Percentiles rank a stretch among this genome's conserved stretches.
Conservation (phyloP, 192 early-diverging fungal species). For the Helicostylum pulchrum region DNA sequence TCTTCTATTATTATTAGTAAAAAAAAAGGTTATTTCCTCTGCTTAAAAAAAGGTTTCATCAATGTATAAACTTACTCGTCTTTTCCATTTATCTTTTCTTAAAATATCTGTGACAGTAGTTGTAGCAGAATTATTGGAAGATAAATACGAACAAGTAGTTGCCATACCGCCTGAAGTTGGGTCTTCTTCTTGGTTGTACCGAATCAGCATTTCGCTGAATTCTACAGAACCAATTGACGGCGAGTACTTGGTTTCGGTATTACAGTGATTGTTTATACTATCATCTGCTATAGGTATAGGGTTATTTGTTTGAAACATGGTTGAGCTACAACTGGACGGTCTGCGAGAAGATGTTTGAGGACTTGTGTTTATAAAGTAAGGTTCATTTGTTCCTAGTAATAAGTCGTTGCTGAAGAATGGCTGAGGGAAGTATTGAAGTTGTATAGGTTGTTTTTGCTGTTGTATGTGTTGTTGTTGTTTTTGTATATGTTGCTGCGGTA, state of each 20-base stretch:
- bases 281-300: not conserved
- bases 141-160: slow-evolving; percentile 8
- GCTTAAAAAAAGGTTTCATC: not conserved
- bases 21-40: not conserved
- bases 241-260: not conserved
- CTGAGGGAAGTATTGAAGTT: too few relatives aligned
- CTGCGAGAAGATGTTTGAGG: not conserved
- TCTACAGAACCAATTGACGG: not conserved
- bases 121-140: not conserved
- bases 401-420: too few relatives aligned
- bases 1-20: slow-evolving; percentile 15
- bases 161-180: not conserved
- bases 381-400: too few relatives aligned
- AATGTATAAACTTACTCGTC: slow-evolving; percentile 16
- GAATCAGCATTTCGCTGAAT: not conserved
- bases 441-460: too few relatives aligned
- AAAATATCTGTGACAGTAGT: not conserved
- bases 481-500: too few relatives aligned
- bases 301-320: slow-evolving; percentile 1
- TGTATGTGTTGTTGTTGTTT: too few relatives aligned
- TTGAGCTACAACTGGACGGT: slow-evolving; percentile 1
- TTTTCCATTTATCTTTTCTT: slow-evolving; percentile 23
- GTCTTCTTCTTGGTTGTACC: slow-evolving; percentile 1
- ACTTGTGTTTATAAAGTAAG: not conserved
- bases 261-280: slow-evolving; percentile 1